A percentile compares a stretch with the other conserved stretches of the same genome.
Evolutionary conservation across 2,329 filamentous ascomycete species (phyloP).

Genomic region (Phialocephala sp.): DNA sequence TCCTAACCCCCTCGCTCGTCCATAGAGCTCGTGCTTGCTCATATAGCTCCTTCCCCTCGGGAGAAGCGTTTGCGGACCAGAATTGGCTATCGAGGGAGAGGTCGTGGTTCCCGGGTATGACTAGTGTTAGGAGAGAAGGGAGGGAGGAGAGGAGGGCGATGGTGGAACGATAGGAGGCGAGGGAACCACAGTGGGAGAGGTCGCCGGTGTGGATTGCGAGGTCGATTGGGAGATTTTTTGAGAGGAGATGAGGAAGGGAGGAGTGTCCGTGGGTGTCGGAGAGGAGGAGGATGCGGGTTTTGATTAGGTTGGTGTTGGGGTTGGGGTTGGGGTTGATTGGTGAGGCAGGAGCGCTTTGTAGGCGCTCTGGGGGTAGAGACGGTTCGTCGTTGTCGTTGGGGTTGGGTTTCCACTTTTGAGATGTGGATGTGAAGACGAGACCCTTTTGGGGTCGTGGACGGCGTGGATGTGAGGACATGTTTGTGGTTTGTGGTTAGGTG

Average conservation of each 20-base stretch:
- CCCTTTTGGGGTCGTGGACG: background rate
- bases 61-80: background rate
- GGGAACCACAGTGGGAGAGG: slow-evolving; percentile 46
- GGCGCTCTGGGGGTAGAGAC: background rate
- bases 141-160: slow-evolving; percentile 42
- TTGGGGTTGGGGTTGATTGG: background rate
- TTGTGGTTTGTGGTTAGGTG: background rate
- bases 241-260: background rate
- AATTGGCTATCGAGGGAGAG: slow-evolving; percentile 54
- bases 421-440: background rate
- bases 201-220: slow-evolving; percentile 26
- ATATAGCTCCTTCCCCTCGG: slow-evolving; percentile 12
- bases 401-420: background rate
- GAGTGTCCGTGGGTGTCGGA: slow-evolving; percentile 9
- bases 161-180: slow-evolving; percentile 41
- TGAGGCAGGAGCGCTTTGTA: background rate
- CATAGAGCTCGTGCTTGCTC: slow-evolving; percentile 16
- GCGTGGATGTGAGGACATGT: background rate
- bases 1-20: slow-evolving; percentile 17
- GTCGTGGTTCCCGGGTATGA: slow-evolving; percentile 68
- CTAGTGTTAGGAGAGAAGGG: slow-evolving; percentile 56
- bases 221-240: slow-evolving; percentile 27
- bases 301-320: background rate
- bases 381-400: background rate
- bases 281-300: background rate